Evolutionary conservation across 169 alveolate species (phyloP).

Genomic region (Eimeria falciformis): DNA sequence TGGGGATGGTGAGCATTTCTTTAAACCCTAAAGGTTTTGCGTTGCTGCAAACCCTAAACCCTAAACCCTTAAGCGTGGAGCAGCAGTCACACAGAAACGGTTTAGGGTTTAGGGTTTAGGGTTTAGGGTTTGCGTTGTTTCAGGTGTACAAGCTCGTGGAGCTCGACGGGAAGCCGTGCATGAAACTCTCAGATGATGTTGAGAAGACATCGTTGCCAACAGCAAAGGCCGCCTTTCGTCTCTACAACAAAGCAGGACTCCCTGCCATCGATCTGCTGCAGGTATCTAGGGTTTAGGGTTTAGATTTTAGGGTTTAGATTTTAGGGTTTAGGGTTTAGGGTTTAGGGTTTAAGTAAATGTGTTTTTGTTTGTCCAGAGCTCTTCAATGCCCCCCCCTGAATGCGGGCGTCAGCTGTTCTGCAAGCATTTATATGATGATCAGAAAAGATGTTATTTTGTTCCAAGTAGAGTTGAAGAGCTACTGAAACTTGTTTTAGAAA

Average conservation of each 20-base stretch:
- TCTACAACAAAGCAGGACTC: constrained; percentile 80
- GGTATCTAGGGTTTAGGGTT: constrained; percentile 48
- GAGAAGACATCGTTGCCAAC: constrained; percentile 92
- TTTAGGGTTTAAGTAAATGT: too few species aligned
- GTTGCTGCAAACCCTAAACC: not conserved
- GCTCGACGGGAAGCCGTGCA: constrained; percentile 88
- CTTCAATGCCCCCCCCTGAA: constrained; percentile 21
- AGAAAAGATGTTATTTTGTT: too few species aligned
- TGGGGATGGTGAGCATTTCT: constrained; percentile 88
- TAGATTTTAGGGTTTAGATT: too few species aligned
- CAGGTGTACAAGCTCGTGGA: constrained; percentile 93
- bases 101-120: not conserved
- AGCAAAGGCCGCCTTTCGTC: constrained; percentile 87
- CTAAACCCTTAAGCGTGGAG: constrained; percentile 8
- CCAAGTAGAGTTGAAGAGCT: not conserved
- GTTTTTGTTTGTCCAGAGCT: not conserved
- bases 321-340: too few species aligned
- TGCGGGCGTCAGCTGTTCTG: constrained; percentile 20
- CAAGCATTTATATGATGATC: too few species aligned
- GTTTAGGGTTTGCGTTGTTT: constrained; percentile 5
- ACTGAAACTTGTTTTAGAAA: too few species aligned
- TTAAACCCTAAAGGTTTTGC: not conserved
- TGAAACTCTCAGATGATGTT: constrained; percentile 91
- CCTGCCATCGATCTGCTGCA: constrained; percentile 83
- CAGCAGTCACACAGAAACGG: too few species aligned